A percentile compares a stretch with the other conserved stretches of the same genome.
Evolutionary conservation across 2,329 filamentous ascomycete species (phyloP).

Genomic region (Pseudonectria buxi): DNA sequence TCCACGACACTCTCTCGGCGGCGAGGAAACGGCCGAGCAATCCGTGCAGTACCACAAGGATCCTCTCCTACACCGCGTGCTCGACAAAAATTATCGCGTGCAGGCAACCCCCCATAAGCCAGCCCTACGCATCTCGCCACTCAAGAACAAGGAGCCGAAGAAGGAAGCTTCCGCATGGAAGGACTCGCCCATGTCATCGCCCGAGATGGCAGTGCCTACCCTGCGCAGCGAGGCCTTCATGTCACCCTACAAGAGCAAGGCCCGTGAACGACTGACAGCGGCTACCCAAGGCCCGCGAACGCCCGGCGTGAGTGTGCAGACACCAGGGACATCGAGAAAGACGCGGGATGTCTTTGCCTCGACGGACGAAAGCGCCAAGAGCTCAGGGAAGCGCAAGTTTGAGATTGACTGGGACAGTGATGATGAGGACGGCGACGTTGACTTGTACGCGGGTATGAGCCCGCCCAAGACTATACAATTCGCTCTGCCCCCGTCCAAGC

Average conservation of each 20-base stretch:
- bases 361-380: conserved; percentile 14
- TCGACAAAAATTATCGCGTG: conserved; percentile 92
- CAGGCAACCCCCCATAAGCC: conserved; percentile 79
- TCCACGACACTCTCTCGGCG: conserved; percentile 43
- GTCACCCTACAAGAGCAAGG: conserved; percentile 54
- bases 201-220: conserved; percentile 73
- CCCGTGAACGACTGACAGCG: conserved; percentile 35
- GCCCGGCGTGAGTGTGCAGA: conserved; percentile 81
- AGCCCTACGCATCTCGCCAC: conserved; percentile 37
- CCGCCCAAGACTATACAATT: conserved; percentile 94
- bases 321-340: conserved; percentile 50
- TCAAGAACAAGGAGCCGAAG: conserved; percentile 33
- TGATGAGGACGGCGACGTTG: conserved; percentile 58
- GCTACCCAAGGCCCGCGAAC: conserved; percentile 52
- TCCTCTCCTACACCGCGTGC: conserved; percentile 79
- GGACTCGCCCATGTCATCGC: conserved; percentile 61
- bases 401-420: conserved; percentile 72
- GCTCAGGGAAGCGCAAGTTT: conserved; percentile 32
- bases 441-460: conserved; percentile 65
- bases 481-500: conserved; percentile 66
- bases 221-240: conserved; percentile 81
- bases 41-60: conserved; percentile 48
- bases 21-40: conserved; percentile 26
- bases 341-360: conserved; percentile 42
- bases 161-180: conserved; percentile 38